Conservation (phyloP, 176 grass and related monocot genomes). For the Avena atlantica region DNA sequence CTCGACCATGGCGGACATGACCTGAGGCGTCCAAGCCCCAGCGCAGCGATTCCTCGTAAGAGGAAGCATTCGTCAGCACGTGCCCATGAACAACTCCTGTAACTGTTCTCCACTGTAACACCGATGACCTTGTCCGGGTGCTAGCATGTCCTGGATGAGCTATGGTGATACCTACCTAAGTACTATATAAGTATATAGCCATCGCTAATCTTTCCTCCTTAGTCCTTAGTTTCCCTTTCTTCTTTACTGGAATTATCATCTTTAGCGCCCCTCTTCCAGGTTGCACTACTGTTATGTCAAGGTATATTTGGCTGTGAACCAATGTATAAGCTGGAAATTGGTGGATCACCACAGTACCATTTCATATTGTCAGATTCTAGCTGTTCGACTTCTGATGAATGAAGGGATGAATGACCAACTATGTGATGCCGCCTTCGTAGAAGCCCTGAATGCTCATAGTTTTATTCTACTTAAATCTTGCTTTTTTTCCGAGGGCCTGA, state of each 20-base stretch:
- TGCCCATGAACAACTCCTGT: conserved; percentile 75
- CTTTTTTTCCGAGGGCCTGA: not conserved
- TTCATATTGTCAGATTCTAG: not conserved
- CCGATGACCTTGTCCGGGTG: conserved; percentile 46
- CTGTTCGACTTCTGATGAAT: not conserved
- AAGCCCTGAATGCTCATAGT: not conserved
- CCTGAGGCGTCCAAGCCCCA: conserved; percentile 41
- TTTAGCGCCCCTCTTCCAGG: not conserved
- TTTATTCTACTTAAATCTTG: not conserved
- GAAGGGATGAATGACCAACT: not conserved
- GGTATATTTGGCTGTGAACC: not conserved
- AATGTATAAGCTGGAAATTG: conserved; percentile 20
- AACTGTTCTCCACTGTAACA: conserved; percentile 55
- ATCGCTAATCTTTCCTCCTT: not conserved
- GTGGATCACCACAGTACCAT: not conserved
- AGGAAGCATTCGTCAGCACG: conserved; percentile 49
- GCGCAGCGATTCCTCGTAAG: not conserved
- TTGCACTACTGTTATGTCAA: not conserved
- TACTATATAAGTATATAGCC: conserved; percentile 6
- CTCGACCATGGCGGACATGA: conserved; percentile 32
- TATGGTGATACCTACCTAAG: conserved; percentile 35
- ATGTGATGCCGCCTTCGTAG: not conserved
- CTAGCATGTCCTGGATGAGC: conserved; percentile 36
- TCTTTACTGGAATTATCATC: not conserved
- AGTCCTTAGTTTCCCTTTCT: not conserved